Conservation (phyloP, 208 protist genomes). For the Crithidia expoeki region DNA sequence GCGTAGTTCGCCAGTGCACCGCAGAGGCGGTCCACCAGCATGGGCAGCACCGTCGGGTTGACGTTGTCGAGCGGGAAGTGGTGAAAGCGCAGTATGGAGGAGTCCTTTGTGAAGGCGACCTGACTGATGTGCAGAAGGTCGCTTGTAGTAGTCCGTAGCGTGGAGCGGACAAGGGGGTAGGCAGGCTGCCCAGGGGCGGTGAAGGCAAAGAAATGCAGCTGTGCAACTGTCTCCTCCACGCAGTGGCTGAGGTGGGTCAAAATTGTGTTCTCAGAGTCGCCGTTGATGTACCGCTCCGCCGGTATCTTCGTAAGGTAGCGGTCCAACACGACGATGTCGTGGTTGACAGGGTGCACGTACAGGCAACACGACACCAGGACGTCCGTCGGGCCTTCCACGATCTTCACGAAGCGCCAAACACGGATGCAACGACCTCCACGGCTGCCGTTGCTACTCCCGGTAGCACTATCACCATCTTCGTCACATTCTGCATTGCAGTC, state of each 20-base stretch:
- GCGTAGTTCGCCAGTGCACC: slow-evolving; percentile 61
- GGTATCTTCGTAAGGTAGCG: slow-evolving; percentile 77
- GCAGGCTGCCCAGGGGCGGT: slow-evolving; percentile 19
- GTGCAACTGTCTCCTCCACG: slow-evolving; percentile 53
- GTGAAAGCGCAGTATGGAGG: slow-evolving; percentile 58
- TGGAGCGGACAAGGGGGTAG: slow-evolving; percentile 35
- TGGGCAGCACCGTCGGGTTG: slow-evolving; percentile 54
- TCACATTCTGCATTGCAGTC: background rate
- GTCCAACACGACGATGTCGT: slow-evolving; percentile 47
- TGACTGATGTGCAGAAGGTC: slow-evolving; percentile 36
- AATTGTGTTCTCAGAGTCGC: slow-evolving; percentile 65
- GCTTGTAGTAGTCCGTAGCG: slow-evolving; percentile 20
- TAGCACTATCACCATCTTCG: background rate
- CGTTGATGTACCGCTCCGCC: slow-evolving; percentile 67
- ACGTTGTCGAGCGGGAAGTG: slow-evolving; percentile 72
- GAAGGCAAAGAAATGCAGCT: slow-evolving; percentile 55
- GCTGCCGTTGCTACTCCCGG: background rate
- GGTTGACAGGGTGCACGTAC: slow-evolving; percentile 29
- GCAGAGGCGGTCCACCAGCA: slow-evolving; percentile 69
- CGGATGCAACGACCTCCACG: slow-evolving; percentile 7
- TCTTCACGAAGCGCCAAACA: slow-evolving; percentile 79
- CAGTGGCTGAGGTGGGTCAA: slow-evolving; percentile 56
- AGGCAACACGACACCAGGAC: slow-evolving; percentile 86
- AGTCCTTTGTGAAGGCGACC: slow-evolving; percentile 45
- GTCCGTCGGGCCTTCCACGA: slow-evolving; percentile 82